These are phyloP conservation scores for Apodospora peruviana DNA, from an alignment of 495 filamentous ascomycete genomes.

Conservation along the genomic window DNA sequence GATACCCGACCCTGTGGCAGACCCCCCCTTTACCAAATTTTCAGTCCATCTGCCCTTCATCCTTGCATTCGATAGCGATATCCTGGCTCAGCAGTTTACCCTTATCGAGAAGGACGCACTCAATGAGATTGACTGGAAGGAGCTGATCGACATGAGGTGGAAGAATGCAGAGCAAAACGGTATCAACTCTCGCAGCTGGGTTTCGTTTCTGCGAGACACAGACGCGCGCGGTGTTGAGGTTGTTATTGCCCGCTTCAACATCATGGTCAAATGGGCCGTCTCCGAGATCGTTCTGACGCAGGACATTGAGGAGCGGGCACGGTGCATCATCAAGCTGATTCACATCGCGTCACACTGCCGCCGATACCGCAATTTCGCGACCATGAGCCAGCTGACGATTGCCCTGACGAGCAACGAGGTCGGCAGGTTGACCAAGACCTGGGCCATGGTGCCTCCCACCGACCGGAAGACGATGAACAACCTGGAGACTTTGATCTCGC, in stretches of 20 bases:
- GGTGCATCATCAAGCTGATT: conserved; percentile 83
- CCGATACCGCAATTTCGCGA: conserved; percentile 88
- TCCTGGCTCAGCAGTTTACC: conserved; percentile 90
- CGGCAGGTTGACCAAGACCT: conserved; percentile 69
- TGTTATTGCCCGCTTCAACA: conserved; percentile 93
- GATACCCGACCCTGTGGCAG: conserved; percentile 20
- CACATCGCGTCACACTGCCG: conserved; percentile 85
- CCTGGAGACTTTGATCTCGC: conserved; percentile 80
- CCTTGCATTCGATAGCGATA: conserved; percentile 82
- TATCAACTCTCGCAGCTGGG: conserved; percentile 70
- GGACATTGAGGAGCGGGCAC: conserved; percentile 73
- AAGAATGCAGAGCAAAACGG: conserved; percentile 57
- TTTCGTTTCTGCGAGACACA: conserved; percentile 79
- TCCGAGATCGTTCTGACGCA: conserved; percentile 87
- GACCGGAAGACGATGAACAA: conserved; percentile 71
- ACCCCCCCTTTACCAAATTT: conserved; percentile 17
- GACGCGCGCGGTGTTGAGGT: conserved; percentile 86
- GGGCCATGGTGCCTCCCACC: conserved; percentile 65
- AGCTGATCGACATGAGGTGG: conserved; percentile 93
- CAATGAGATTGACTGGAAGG: conserved; percentile 95
- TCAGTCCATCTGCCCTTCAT: conserved; percentile 80
- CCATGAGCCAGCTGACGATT: conserved; percentile 90
- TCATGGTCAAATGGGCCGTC: conserved; percentile 95
- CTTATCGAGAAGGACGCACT: conserved; percentile 94
- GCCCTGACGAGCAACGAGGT: conserved; percentile 83